Conservation (phyloP, 345 rosid genomes). For the Arabis hirsuta region DNA sequence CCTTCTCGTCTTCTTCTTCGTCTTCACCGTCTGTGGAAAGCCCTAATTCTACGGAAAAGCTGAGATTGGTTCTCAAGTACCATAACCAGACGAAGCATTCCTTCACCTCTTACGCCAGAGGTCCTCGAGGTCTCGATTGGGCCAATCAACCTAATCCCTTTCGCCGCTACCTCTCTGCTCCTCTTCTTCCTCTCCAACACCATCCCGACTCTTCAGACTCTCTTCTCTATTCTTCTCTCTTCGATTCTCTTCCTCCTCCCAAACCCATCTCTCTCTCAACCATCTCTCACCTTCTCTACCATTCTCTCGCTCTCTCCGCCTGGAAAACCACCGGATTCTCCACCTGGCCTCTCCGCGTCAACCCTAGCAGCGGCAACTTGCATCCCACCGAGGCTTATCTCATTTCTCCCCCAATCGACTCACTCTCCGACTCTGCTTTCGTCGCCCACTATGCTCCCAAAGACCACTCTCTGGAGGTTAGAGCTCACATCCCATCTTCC, state of each 20-base stretch:
- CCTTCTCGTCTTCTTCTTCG: conserved; percentile 43
- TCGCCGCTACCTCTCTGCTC: conserved; percentile 72
- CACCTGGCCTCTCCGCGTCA: conserved; percentile 93
- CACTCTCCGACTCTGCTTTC: conserved; percentile 56
- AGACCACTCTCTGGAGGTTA: conserved; percentile 79
- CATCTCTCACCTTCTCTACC: conserved; percentile 67
- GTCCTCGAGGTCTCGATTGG: conserved; percentile 93
- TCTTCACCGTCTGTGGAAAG: conserved; percentile 9
- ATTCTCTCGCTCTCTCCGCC: conserved; percentile 88
- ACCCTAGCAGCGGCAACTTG: conserved; percentile 93
- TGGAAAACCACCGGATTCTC: conserved; percentile 82
- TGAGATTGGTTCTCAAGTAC: conserved; percentile 60
- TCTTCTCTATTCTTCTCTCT: conserved; percentile 61
- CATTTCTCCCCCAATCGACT: conserved; percentile 63
- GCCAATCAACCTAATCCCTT: conserved; percentile 93
- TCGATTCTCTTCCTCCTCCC: conserved; percentile 66
- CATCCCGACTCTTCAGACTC: conserved; percentile 22
- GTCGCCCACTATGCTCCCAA: conserved; percentile 85
- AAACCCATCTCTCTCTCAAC: conserved; percentile 57
- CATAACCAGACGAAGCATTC: conserved; percentile 81
- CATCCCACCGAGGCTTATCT: conserved; percentile 87
- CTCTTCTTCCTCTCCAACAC: conserved; percentile 62
- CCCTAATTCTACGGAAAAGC: conserved; percentile 34
- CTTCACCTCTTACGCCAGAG: conserved; percentile 68
- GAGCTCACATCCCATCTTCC: conserved; percentile 56